phyloP scores from a whole-genome alignment of 345 rosid species.

The Physaria fendleri region DNA sequence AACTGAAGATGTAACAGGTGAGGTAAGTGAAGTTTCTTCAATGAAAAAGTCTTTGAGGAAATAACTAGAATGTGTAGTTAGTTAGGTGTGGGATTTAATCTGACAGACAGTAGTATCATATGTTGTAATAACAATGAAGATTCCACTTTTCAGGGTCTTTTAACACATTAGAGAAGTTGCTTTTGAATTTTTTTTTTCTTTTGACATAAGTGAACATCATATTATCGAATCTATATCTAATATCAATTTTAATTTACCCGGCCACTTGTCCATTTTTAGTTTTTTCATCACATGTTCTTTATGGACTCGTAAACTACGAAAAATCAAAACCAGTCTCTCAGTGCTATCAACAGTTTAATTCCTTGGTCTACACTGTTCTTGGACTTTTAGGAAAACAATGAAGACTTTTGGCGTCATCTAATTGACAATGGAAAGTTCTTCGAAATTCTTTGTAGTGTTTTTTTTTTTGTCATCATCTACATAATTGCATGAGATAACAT shows the following conservation, averaged over 20 bases:
- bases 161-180: background rate
- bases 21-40: conserved; percentile 27
- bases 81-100: conserved; percentile 4
- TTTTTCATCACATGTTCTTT: background rate
- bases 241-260: background rate
- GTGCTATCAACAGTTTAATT: background rate
- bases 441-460: conserved; percentile 4
- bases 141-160: background rate
- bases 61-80: conserved; percentile 18
- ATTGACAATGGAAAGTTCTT: conserved; percentile 28
- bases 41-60: background rate
- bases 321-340: background rate
- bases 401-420: conserved; percentile 11
- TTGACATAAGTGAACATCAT: background rate
- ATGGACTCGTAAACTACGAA: background rate
- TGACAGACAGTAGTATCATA: conserved; percentile 11
- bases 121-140: conserved; percentile 12
- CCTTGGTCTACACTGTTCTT: conserved; percentile 7
- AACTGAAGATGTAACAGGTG: conserved; percentile 30
- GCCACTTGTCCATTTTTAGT: background rate
- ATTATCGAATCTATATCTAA: background rate
- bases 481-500: background rate
- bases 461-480: conserved; percentile 18
- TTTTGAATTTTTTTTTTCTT: background rate
- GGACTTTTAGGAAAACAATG: conserved; percentile 19